Percentiles rank a stretch among this genome's conserved stretches.
Evolutionary conservation across 306 rosid genomes (phyloP).

Genomic region (Cucurbita argyrosperma): DNA sequence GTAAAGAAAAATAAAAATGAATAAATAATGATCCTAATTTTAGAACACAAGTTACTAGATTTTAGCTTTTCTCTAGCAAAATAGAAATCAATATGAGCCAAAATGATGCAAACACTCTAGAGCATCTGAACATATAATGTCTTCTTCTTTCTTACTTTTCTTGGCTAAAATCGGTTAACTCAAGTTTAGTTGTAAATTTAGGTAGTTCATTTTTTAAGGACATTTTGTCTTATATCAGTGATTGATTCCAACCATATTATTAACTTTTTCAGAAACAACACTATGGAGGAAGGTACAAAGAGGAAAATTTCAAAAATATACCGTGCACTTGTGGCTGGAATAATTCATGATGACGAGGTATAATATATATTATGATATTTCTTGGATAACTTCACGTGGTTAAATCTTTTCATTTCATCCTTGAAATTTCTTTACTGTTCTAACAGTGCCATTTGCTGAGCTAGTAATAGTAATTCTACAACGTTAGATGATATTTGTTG

Average conservation of each 20-base stretch:
- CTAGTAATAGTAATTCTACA: not conserved
- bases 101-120: not conserved
- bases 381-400: not conserved
- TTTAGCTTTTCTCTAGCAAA: not conserved
- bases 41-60: not conserved
- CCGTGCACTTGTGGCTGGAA: constrained; percentile 64
- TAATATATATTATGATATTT: not conserved
- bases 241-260: not conserved
- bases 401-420: not conserved
- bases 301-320: constrained; percentile 72
- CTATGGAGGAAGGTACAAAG: constrained; percentile 18
- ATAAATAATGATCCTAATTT: not conserved
- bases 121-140: not conserved
- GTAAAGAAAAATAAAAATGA: not conserved
- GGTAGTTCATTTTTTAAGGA: not conserved
- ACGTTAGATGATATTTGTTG: not conserved
- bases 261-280: constrained; percentile 23
- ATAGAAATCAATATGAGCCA: not conserved
- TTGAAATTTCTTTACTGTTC: not conserved
- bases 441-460: not conserved
- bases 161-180: not conserved
- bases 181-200: not conserved
- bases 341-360: constrained; percentile 63
- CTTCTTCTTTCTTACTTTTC: not conserved
- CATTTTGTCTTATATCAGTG: not conserved